These are phyloP conservation scores for Fusarium haematococcum DNA, from an alignment of 2,329 filamentous ascomycete species.

Conservation along the genomic window DNA sequence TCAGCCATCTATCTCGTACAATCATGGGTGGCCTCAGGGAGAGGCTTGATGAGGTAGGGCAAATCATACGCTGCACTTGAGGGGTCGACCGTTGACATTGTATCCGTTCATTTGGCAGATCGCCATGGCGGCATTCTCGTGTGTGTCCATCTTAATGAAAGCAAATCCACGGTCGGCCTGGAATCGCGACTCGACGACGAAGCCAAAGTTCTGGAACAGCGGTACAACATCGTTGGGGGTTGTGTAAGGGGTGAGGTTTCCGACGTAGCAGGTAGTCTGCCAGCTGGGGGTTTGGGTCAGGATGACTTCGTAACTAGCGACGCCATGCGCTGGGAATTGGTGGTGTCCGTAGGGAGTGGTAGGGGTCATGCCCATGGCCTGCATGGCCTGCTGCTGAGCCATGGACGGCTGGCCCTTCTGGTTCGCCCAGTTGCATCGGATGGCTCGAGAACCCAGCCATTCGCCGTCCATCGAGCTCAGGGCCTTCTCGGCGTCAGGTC, in stretches of 20 bases:
- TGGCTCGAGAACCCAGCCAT: constrained; percentile 97
- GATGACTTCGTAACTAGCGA: constrained; percentile 98
- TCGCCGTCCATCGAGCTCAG: constrained; percentile 98
- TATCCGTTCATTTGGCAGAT: constrained; percentile 99
- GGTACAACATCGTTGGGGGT: constrained; percentile 97
- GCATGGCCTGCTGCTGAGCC: constrained; percentile 96
- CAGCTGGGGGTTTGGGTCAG: constrained; percentile 93
- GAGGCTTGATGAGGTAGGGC: background rate
- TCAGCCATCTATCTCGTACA: constrained; percentile 17
- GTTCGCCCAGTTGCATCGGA: constrained; percentile 99
- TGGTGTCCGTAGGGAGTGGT: constrained; percentile 97
- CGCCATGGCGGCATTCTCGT: constrained; percentile 97
- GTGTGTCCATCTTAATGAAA: constrained; percentile 99
- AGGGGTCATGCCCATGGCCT: constrained; percentile 97
- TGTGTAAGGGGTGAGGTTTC: constrained; percentile 97
- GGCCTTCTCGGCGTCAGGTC: constrained; percentile 93
- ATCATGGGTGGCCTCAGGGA: background rate
- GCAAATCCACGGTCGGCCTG: constrained; percentile 98
- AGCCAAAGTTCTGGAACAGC: constrained; percentile 98
- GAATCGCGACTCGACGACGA: constrained; percentile 96
- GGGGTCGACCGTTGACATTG: constrained; percentile 94
- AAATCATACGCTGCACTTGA: constrained; percentile 96
- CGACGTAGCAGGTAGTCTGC: constrained; percentile 99
- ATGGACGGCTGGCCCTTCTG: constrained; percentile 99
- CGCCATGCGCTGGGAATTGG: constrained; percentile 96